Percentiles rank a stretch among this genome's conserved stretches.
Conservation (phyloP, 345 rosid species). For the Citrus sp. region DNA sequence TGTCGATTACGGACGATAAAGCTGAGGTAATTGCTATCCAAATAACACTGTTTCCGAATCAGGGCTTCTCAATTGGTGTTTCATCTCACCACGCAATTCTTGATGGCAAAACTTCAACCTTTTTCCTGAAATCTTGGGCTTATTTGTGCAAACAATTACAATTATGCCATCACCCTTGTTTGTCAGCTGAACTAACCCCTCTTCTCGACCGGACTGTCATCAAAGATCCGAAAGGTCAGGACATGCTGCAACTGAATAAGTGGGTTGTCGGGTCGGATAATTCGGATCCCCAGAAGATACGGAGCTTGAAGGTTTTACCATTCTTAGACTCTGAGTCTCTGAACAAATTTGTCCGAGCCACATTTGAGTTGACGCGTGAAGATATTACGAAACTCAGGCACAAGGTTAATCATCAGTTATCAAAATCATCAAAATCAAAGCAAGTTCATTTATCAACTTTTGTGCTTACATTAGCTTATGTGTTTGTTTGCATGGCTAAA, state of each 20-base stretch:
- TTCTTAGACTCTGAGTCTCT: not conserved
- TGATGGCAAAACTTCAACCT: not conserved
- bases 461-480: constrained; percentile 18
- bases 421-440: not conserved
- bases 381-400: not conserved
- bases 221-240: not conserved
- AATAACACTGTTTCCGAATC: constrained; percentile 17
- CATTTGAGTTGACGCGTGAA: constrained; percentile 15
- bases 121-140: constrained; percentile 22
- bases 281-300: not conserved
- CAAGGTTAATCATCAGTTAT: not conserved
- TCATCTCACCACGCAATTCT: too few relatives aligned
- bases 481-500: constrained; percentile 13
- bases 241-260: not conserved
- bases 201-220: too few relatives aligned
- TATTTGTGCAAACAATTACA: not conserved
- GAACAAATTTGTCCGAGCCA: constrained; percentile 9
- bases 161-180: not conserved
- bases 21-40: constrained; percentile 8
- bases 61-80: constrained; percentile 1
- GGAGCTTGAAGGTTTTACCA: constrained; percentile 12
- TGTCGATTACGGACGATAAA: not conserved
- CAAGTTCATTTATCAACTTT: constrained; percentile 28
- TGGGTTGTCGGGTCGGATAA: too few relatives aligned
- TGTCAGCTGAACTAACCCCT: constrained; percentile 19